Evolutionary conservation across 23 red algal genomes (phyloP).

Genomic region (Gracilaria gracilis): DNA sequence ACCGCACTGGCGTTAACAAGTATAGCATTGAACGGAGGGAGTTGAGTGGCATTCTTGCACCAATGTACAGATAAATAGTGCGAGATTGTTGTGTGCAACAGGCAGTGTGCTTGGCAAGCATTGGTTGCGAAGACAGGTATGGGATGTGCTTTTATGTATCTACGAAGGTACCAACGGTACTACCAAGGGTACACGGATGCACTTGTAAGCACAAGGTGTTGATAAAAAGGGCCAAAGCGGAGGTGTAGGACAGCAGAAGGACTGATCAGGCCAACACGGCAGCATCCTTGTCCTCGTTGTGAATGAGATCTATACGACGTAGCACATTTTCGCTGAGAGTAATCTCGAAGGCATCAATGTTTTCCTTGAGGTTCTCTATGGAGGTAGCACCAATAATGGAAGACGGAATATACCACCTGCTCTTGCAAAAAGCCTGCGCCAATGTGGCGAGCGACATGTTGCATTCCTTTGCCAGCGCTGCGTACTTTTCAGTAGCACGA

Average conservation of each 20-base stretch:
- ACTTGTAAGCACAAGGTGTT: no score
- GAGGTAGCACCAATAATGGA: slow-evolving; percentile 87
- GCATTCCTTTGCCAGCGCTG: slow-evolving; percentile 58
- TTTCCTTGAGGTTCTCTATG: slow-evolving; percentile 87
- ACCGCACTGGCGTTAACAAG: no score
- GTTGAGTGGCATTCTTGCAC: no score
- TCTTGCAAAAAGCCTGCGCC: slow-evolving; percentile 81
- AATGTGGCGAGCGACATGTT: slow-evolving; percentile 83
- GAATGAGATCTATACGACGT: slow-evolving; percentile 57
- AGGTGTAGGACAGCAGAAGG: background rate
- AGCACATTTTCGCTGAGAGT: slow-evolving; percentile 25
- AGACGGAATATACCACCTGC: slow-evolving; percentile 80
- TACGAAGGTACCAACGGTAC: no score
- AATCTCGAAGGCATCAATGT: slow-evolving; percentile 70
- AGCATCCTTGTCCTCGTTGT: slow-evolving; percentile 42
- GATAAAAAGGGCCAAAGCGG: background rate
- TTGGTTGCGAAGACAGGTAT: no score
- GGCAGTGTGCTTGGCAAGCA: no score
- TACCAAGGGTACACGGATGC: no score
- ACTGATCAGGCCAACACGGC: background rate
- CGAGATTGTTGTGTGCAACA: no score
- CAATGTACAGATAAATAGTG: no score
- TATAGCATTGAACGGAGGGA: no score
- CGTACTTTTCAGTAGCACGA: slow-evolving; percentile 58
- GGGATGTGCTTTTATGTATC: no score